Conservation (phyloP, 2,329 filamentous ascomycete species). For the Akanthomyces lecanii region DNA sequence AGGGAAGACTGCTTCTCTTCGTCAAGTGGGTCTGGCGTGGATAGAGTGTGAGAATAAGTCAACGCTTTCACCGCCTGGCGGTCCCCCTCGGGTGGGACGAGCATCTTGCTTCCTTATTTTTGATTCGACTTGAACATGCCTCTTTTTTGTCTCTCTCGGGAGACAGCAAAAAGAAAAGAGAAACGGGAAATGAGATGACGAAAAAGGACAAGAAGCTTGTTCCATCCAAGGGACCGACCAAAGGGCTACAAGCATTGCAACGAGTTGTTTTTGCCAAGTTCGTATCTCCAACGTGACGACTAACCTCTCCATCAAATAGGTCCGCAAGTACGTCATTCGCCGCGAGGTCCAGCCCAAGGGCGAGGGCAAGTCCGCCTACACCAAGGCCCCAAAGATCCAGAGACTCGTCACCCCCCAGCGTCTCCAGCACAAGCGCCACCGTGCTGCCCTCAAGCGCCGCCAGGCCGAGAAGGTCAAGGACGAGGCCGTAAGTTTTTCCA, state of each 20-base stretch:
- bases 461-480: constrained; percentile 97
- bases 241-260: neutral
- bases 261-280: constrained; percentile 3
- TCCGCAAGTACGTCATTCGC: constrained; percentile 99
- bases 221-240: neutral
- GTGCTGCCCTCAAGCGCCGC: constrained; percentile 96
- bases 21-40: constrained; percentile 34
- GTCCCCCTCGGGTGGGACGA: constrained; percentile 11
- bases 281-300: neutral
- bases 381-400: constrained; percentile 99
- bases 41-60: constrained; percentile 56
- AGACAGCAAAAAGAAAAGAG: too few relatives aligned
- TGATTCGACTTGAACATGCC: constrained; percentile 3
- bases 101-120: constrained; percentile 15
- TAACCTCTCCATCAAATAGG: constrained; percentile 46
- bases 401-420: constrained; percentile 98
- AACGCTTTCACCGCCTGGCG: neutral
- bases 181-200: constrained; percentile 1
- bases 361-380: constrained; percentile 97
- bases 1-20: constrained; percentile 22
- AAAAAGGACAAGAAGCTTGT: constrained; percentile 16
- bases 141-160: neutral
- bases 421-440: constrained; percentile 99
- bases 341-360: constrained; percentile 96
- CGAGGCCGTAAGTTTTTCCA: constrained; percentile 73